These are phyloP conservation scores for Mucor plumbeus DNA, from an alignment of 371 early-diverging fungal species.

Conservation along the genomic window DNA sequence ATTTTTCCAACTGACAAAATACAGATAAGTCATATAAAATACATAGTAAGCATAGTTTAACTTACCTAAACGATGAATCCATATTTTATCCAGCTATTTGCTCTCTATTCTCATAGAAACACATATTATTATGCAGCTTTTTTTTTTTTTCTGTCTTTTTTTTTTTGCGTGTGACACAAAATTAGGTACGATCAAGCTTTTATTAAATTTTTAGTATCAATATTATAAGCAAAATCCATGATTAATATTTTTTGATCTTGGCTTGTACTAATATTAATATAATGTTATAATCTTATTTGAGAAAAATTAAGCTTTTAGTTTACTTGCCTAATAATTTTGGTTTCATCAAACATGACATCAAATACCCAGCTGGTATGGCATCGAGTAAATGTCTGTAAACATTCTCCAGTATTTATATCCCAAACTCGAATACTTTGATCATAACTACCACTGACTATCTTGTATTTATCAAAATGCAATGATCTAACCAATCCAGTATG, in stretches of 20 bases:
- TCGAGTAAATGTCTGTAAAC: constrained; percentile 55
- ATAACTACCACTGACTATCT: constrained; percentile 66
- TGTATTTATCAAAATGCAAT: constrained; percentile 71
- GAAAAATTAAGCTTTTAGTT: background rate
- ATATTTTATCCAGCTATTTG: too few species aligned
- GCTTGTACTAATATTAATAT: constrained; percentile 53
- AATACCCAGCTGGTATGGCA: constrained; percentile 91
- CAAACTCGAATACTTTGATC: constrained; percentile 96
- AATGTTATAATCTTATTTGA: background rate
- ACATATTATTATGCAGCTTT: background rate
- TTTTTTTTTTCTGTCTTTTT: background rate
- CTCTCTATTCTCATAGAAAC: background rate
- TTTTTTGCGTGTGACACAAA: background rate
- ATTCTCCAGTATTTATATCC: constrained; percentile 62
- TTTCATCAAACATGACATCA: constrained; percentile 83
- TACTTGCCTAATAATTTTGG: constrained; percentile 72
- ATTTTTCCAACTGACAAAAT: too few species aligned
- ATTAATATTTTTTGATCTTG: constrained; percentile 79
- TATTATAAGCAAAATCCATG: constrained; percentile 74
- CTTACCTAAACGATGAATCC: too few species aligned
- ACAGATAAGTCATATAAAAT: too few species aligned
- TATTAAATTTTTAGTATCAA: constrained; percentile 47
- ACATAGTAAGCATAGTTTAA: too few species aligned
- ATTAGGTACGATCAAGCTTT: constrained; percentile 7
- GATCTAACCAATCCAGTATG: constrained; percentile 94